Evolutionary conservation across 441 rosid species (phyloP).

Genomic region (Syzygium syzygioides): DNA sequence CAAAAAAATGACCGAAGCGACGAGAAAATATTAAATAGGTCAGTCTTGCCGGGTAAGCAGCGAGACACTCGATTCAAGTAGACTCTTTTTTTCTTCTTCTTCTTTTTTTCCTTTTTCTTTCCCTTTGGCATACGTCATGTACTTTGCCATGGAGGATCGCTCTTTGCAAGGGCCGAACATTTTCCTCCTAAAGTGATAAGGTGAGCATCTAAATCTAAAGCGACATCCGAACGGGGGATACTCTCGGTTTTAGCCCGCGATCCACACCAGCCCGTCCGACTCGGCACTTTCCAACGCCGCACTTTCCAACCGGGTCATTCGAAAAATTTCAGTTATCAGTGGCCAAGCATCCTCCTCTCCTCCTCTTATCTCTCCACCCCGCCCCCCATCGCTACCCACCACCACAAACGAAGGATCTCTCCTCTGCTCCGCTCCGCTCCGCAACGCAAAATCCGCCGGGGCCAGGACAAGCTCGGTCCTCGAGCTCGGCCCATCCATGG

Average conservation of each 20-base stretch:
- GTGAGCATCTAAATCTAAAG: background rate
- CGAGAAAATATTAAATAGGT: too few relatives aligned
- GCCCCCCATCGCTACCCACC: constrained; percentile 12
- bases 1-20: background rate
- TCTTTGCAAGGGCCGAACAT: too few relatives aligned
- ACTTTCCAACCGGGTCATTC: too few relatives aligned
- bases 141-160: too few relatives aligned
- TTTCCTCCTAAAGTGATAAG: too few relatives aligned
- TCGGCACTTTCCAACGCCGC: background rate
- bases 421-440: constrained; percentile 3
- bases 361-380: constrained; percentile 51
- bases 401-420: constrained; percentile 7
- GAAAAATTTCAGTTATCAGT: constrained; percentile 13
- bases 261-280: background rate
- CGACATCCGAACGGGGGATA: background rate
- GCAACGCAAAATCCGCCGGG: background rate
- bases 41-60: too few relatives aligned
- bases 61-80: too few relatives aligned
- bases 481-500: constrained; percentile 34
- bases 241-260: too few relatives aligned
- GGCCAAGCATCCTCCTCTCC: constrained; percentile 33
- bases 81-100: too few relatives aligned
- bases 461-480: background rate
- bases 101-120: too few relatives aligned
- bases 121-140: too few relatives aligned